Evolutionary conservation across 768 basidiomycete genomes (phyloP).

Genomic region (Rhodotorula toruloides): DNA sequence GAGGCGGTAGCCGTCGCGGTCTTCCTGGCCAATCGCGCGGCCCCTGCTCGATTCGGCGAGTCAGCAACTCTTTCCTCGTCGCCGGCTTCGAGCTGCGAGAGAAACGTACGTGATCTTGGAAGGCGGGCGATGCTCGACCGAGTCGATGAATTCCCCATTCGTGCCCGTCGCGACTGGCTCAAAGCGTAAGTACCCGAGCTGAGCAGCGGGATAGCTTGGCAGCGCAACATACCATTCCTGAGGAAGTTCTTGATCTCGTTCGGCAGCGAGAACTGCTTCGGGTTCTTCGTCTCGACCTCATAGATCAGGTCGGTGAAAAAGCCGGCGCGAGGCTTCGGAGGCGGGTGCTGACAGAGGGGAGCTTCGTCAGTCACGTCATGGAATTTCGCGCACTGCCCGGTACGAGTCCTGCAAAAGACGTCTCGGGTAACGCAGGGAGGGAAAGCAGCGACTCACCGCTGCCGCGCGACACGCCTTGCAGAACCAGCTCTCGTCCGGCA

Average conservation of each 20-base stretch:
- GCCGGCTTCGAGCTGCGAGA: conserved; percentile 13
- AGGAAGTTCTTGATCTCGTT: conserved; percentile 35
- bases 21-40: conserved; percentile 66
- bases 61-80: not conserved
- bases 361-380: not conserved
- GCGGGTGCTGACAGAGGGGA: conserved; percentile 28
- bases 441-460: conserved; percentile 30
- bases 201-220: not conserved
- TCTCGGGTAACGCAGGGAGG: not conserved
- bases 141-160: conserved; percentile 76
- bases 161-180: conserved; percentile 66
- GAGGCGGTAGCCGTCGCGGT: conserved; percentile 78
- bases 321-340: conserved; percentile 12
- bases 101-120: conserved; percentile 34
- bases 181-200: not conserved
- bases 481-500: conserved; percentile 61
- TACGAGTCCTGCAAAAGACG: not conserved
- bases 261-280: conserved; percentile 39
- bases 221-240: conserved; percentile 37
- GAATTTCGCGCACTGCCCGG: not conserved
- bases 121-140: conserved; percentile 38
- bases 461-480: conserved; percentile 61
- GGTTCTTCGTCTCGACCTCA: conserved; percentile 38
- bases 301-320: conserved; percentile 37
- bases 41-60: conserved; percentile 6